Base-by-base conservation (phyloP, 2,329 filamentous ascomycete genomes). In the Nectriaceae sp. region DNA sequence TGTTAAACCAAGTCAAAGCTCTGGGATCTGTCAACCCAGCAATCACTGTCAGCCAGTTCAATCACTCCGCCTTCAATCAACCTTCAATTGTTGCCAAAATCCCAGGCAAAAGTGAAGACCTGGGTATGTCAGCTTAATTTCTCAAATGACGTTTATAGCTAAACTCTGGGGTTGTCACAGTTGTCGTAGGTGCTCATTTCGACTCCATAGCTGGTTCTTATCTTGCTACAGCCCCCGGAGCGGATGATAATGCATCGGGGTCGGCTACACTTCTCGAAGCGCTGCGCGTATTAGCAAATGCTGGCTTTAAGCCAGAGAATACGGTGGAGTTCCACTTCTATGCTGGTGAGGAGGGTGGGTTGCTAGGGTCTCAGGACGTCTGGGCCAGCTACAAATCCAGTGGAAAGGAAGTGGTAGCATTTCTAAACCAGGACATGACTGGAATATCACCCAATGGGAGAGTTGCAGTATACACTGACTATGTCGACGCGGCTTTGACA, bases 401-500 rank as follows among this genome's bases (percentile, higher is more conserved):
- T 19, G 79, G 80, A 24, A 82, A 86, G 21, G 84, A 93, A 56
- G 80, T 97, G 69, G 95, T 93, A 74, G 93, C 93, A 26, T 97
- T 97, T 93, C 82, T 97, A 46, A 93, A 97, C 75, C 93, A 97
- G 72, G 93, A 97, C 70, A 97, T 97, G 93, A 96, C 90, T 2
- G 93, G 93, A 16, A 88, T 67, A 81, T 91, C 4, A 84, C 92
- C 67, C 87, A 89, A 3, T 91, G 91, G 50, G 76, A 87, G 85
- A 39, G 89, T 97, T 3, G 93, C 92, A 36, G 89, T 97, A 43
- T 96, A 97, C 63, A 91, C 89, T 4, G 93, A 97, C 70, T 97
- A 80, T 61, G 93, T 97, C 38, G 88, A 97, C 66, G 75, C 84
- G 2, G 85, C 80, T 45, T 76, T 97, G 59, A 97, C 93, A 4